Conservation (phyloP, 352 stramenopile species). For the Phytopythium kandeliae region DNA sequence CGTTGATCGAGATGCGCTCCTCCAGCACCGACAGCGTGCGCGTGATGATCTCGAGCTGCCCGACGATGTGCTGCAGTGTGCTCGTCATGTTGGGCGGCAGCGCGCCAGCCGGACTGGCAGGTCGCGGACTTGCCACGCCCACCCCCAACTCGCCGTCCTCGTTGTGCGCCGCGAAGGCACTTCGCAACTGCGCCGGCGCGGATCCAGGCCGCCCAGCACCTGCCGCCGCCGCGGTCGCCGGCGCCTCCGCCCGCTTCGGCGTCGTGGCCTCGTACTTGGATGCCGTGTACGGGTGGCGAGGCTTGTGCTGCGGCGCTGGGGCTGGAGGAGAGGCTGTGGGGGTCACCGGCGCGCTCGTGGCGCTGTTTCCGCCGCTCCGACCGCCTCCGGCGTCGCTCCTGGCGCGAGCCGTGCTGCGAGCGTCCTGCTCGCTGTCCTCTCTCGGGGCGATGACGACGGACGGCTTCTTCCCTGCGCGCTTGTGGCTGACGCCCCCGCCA, state of each 20-base stretch:
- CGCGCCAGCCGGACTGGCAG: not conserved
- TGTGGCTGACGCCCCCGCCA: constrained; percentile 4
- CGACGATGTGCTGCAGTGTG: constrained; percentile 87
- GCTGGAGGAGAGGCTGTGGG: constrained; percentile 25
- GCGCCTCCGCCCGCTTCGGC: not conserved
- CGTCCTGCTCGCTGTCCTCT: not conserved
- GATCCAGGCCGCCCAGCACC: not conserved
- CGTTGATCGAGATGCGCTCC: constrained; percentile 77
- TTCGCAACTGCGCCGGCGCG: constrained; percentile 3
- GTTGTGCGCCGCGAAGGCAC: not conserved
- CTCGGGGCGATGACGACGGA: constrained; percentile 9
- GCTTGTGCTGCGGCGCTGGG: constrained; percentile 36
- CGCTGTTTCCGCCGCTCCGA: not conserved
- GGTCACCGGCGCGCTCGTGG: constrained; percentile 4
- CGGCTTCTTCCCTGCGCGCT: constrained; percentile 1
- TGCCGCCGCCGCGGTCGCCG: constrained; percentile 3
- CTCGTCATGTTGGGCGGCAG: constrained; percentile 23
- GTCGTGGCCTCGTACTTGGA: constrained; percentile 30
- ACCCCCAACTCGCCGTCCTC: not conserved
- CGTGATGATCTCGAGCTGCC: constrained; percentile 87
- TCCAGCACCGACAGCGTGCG: constrained; percentile 79
- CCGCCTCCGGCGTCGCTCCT: not conserved
- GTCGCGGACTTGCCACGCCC: not conserved
- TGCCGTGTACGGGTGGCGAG: constrained; percentile 22
- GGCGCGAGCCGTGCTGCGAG: not conserved